Evolutionary conservation across 2,329 filamentous ascomycete species (phyloP).

Genomic region (Fusarium sp.): DNA sequence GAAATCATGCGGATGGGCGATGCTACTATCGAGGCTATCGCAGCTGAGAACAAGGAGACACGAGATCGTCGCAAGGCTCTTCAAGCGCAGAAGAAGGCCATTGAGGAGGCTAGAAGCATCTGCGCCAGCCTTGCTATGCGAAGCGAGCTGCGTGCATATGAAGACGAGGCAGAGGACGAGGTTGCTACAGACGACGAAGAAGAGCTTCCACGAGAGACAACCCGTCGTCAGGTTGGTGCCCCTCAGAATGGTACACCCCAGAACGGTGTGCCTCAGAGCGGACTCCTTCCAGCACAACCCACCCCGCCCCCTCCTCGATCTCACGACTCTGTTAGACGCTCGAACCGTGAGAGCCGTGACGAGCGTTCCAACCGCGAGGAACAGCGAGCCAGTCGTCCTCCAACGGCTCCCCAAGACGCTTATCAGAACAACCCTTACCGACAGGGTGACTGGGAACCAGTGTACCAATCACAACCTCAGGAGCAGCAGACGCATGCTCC

Average conservation of each 20-base stretch:
- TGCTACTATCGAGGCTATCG: slow-evolving; percentile 60
- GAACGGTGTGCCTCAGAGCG: slow-evolving; percentile 28
- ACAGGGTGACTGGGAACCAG: slow-evolving; percentile 47
- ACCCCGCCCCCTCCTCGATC: slow-evolving; percentile 20
- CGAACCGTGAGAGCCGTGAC: slow-evolving; percentile 40
- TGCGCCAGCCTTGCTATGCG: slow-evolving; percentile 65
- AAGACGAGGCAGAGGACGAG: slow-evolving; percentile 52
- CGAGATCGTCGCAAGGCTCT: slow-evolving; percentile 61
- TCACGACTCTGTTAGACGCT: slow-evolving; percentile 38
- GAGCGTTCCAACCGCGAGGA: slow-evolving; percentile 37
- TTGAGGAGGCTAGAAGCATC: slow-evolving; percentile 62
- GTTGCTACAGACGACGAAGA: slow-evolving; percentile 48
- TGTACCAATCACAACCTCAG: slow-evolving; percentile 40
- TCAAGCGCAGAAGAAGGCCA: slow-evolving; percentile 62
- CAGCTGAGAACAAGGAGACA: slow-evolving; percentile 65
- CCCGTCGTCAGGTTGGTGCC: slow-evolving; percentile 32
- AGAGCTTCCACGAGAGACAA: slow-evolving; percentile 19
- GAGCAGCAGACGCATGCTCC: slow-evolving; percentile 42
- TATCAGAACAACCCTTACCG: slow-evolving; percentile 39
- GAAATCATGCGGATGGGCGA: slow-evolving; percentile 62
- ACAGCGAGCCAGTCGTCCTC: slow-evolving; percentile 36
- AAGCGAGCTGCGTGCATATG: slow-evolving; percentile 59
- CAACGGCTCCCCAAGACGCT: slow-evolving; percentile 35
- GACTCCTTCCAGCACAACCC: slow-evolving; percentile 29
- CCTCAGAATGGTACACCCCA: slow-evolving; percentile 31